These are phyloP conservation scores for Agaricus subrufescens DNA, from an alignment of 768 basidiomycete genomes.

Conservation along the genomic window DNA sequence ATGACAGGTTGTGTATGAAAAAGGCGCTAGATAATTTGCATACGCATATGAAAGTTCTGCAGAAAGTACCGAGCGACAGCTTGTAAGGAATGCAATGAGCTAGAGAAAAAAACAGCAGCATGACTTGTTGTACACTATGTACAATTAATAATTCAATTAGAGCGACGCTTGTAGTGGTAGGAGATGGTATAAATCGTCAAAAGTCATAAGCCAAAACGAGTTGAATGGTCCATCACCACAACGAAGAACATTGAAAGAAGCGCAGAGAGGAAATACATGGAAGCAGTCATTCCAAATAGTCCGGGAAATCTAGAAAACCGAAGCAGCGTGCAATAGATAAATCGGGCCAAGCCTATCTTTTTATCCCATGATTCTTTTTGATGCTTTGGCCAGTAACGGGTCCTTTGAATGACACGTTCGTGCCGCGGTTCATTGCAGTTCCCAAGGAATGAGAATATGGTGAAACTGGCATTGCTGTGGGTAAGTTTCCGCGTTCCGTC, in stretches of 20 bases:
- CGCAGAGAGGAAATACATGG: background rate
- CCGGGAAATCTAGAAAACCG: background rate
- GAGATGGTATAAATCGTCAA: background rate
- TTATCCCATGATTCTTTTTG: background rate
- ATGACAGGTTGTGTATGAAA: too few relatives aligned
- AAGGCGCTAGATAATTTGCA: too few relatives aligned
- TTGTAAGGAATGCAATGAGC: background rate
- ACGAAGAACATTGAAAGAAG: background rate
- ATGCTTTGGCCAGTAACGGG: background rate
- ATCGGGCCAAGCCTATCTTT: conserved; percentile 3
- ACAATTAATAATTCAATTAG: conserved; percentile 10
- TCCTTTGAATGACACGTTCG: background rate
- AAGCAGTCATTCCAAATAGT: background rate
- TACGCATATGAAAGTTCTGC: background rate
- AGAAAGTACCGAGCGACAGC: background rate
- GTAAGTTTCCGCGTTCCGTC: conserved; percentile 23
- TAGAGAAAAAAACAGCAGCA: background rate
- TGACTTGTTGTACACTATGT: conserved; percentile 7
- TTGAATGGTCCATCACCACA: background rate
- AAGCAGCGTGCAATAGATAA: background rate
- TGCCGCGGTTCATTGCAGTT: background rate
- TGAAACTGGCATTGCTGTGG: conserved; percentile 22
- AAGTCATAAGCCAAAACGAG: conserved; percentile 1
- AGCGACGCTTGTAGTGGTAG: background rate
- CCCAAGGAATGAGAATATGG: conserved; percentile 9